A percentile compares a stretch with the other conserved stretches of the same genome.
Conservation (phyloP, 75 land plant genomes). For the Picea sitchensis region DNA sequence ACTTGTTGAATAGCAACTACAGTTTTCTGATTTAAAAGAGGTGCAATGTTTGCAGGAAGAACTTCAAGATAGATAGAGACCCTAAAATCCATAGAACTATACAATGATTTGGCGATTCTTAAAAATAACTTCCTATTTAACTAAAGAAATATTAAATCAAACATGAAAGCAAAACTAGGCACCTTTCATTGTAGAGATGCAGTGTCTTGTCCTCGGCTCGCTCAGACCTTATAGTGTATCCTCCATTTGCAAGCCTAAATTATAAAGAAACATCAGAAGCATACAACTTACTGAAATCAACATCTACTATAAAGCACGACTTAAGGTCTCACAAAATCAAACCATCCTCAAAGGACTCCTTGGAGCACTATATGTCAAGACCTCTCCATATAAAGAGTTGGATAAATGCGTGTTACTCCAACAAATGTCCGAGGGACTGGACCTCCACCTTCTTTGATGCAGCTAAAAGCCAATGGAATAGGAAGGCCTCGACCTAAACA, state of each 20-base stretch:
- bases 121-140: background rate
- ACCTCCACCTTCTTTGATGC: slow-evolving; percentile 75
- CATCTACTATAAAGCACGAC: background rate
- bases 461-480: slow-evolving; percentile 64
- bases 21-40: background rate
- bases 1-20: background rate
- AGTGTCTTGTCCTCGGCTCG: slow-evolving; percentile 41
- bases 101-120: background rate
- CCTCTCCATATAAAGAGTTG: slow-evolving; percentile 74
- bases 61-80: background rate
- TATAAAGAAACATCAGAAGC: slow-evolving; percentile 10
- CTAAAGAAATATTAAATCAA: background rate
- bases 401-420: slow-evolving; percentile 70
- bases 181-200: slow-evolving; percentile 59
- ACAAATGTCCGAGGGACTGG: slow-evolving; percentile 60
- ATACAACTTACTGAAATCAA: background rate
- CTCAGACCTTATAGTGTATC: slow-evolving; percentile 55
- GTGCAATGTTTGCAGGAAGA: background rate
- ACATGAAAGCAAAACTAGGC: background rate
- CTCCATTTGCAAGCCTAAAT: slow-evolving; percentile 49
- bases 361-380: slow-evolving; percentile 11
- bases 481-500: slow-evolving; percentile 47
- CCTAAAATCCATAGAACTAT: background rate
- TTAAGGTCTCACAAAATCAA: background rate
- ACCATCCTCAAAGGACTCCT: background rate